Percentiles rank a stretch among this genome's conserved stretches.
phyloP scores from a whole-genome alignment of 176 grass and related monocot species.

The Luzula sylvatica region DNA sequence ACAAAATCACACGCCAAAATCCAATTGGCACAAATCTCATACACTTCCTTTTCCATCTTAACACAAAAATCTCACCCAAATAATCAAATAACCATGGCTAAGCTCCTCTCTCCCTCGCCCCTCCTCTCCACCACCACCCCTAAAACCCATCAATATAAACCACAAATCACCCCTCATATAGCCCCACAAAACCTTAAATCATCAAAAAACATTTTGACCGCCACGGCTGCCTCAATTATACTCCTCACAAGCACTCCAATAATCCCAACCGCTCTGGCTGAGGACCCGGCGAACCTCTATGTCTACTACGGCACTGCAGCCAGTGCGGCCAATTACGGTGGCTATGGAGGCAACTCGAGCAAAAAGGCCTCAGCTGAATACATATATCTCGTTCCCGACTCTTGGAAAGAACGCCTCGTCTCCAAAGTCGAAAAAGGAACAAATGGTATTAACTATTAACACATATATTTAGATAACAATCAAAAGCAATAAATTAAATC shows the following conservation, averaged over 20 bases:
- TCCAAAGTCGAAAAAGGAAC: slow-evolving; percentile 99
- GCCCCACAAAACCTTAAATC: neutral
- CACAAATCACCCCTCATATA: neutral
- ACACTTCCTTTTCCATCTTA: neutral
- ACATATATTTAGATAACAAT: too few species aligned
- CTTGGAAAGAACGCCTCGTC: slow-evolving; percentile 89
- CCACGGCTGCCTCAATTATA: slow-evolving; percentile 2
- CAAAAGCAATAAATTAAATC: too few species aligned
- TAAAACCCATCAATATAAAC: slow-evolving; percentile 4
- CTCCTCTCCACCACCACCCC: neutral
- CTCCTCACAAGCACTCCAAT: slow-evolving; percentile 5
- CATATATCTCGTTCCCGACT: slow-evolving; percentile 65
- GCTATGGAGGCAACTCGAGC: slow-evolving; percentile 88
- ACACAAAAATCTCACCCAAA: neutral
- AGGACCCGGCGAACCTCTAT: slow-evolving; percentile 3
- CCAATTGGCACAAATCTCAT: neutral
- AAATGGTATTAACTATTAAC: slow-evolving; percentile 35
- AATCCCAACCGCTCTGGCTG: neutral
- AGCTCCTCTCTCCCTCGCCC: slow-evolving; percentile 16
- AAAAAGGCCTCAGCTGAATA: slow-evolving; percentile 90
- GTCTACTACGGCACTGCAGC: slow-evolving; percentile 16
- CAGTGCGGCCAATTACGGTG: slow-evolving; percentile 75
- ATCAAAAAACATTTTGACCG: slow-evolving; percentile 3
- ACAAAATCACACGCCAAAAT: slow-evolving; percentile 11
- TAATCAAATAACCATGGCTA: slow-evolving; percentile 16